Base-by-base conservation (phyloP, 2,329 filamentous ascomycete genomes). In the Pestalotiopsis sp. region DNA sequence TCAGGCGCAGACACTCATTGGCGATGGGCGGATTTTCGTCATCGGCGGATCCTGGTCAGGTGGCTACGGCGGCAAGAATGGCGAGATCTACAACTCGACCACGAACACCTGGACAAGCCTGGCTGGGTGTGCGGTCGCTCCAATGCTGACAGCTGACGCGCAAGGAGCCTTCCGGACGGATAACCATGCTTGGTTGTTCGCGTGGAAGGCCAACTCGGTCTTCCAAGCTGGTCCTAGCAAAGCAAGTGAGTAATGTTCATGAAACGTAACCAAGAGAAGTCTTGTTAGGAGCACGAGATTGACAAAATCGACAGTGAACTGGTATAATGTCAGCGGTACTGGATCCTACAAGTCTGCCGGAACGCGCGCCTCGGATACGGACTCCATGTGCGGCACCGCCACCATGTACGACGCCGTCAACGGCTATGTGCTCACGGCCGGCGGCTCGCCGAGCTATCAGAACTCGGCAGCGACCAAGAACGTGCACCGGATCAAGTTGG, bases 21-120 rank as follows among this genome's bases (percentile, higher is more conserved):
- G 86, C 0, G 82, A 88, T 68, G 88, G 88, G 4, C 79, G 82
- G 0, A 81, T 89, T 27, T 90, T 90, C 75, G 84, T 81, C 13
- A 88, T 90, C 49, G 88, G 88, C 20, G 88, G 88, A 3, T 87
- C 85, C 0, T 88, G 82, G 81, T 85, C 81, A 11, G 88, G 87
- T 38, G 82, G 79, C 0, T 67, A 72, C 3, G 81, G 83, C 39
- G 80, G 80, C 38, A 90, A 90, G 79, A 83, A 88, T 68, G 88
- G 86, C 58, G 88, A 91, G 72, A 76, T 88, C 20, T 89, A 83
- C 73, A 77, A 86, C 67, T 81, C 84, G 0, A 74, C 69, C 1
- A 72, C 77, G 3, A 81, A 86, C 41, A 75, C 75, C 2, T 90
- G 87, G 87, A 82, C 78, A 0, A 71, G 78, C 23, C 74, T 88